These are phyloP conservation scores for Neoascochyta sp. DNA, from an alignment of 2,329 filamentous ascomycete genomes.

Conservation along the genomic window DNA sequence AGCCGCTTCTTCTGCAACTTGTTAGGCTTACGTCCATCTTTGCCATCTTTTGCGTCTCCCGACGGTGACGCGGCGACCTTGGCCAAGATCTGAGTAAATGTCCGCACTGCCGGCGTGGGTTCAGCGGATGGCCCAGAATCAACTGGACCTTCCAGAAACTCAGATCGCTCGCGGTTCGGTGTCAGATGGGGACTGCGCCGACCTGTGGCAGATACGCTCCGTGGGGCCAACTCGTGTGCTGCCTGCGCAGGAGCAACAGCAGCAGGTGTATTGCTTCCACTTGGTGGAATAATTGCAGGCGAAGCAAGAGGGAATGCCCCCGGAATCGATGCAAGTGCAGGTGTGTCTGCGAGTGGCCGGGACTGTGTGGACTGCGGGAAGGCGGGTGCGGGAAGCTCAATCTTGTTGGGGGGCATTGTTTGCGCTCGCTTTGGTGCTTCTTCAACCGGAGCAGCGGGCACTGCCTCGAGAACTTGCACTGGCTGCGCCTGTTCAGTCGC, in stretches of 20 bases:
- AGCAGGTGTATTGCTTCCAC: conserved; percentile 36
- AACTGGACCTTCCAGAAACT: conserved; percentile 32
- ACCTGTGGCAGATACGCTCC: conserved; percentile 11
- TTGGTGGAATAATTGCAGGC: conserved; percentile 41
- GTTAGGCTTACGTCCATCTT: conserved; percentile 64
- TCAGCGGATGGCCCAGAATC: conserved; percentile 25
- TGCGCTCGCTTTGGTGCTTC: conserved; percentile 15
- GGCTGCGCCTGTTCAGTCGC: conserved; percentile 6
- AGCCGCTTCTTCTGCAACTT: conserved; percentile 82
- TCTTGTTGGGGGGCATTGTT: conserved; percentile 20
- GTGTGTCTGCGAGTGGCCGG: conserved; percentile 26
- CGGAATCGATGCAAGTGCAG: conserved; percentile 39
- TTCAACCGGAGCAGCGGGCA: conserved; percentile 3
- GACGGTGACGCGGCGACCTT: conserved; percentile 54
- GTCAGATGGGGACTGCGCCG: conserved; percentile 24
- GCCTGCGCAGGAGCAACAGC: conserved; percentile 11
- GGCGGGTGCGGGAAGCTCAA: conserved; percentile 23
- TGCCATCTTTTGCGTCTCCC: conserved; percentile 58
- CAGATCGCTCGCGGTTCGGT: conserved; percentile 31
- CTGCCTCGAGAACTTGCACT: conserved; percentile 1
- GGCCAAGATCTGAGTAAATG: conserved; percentile 38
- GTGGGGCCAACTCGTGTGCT: conserved; percentile 19
- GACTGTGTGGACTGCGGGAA: conserved; percentile 17
- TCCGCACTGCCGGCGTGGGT: conserved; percentile 27
- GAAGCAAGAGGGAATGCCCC: conserved; percentile 61